phyloP scores from a whole-genome alignment of 352 stramenopile genomes.

The Pythium dissotocum region DNA sequence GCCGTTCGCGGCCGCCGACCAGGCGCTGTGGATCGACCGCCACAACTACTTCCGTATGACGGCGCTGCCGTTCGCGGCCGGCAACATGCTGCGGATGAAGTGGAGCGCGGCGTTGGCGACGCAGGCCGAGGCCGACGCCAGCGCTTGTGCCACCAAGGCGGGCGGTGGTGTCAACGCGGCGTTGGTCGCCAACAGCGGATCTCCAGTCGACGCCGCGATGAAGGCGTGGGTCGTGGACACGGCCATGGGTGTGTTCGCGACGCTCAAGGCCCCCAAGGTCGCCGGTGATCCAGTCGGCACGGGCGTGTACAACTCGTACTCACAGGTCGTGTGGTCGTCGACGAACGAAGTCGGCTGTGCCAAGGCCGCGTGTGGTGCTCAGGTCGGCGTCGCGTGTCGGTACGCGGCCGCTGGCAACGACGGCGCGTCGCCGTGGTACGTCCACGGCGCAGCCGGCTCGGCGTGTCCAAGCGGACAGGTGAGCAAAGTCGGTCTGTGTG shows the following conservation, averaged over 20 bases:
- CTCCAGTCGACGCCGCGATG: slow-evolving; percentile 55
- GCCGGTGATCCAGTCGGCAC: slow-evolving; percentile 48
- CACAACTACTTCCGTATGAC: slow-evolving; percentile 82
- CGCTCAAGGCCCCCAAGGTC: slow-evolving; percentile 42
- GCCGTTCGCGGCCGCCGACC: slow-evolving; percentile 29
- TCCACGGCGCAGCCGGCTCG: slow-evolving; percentile 46
- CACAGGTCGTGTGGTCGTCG: slow-evolving; percentile 66
- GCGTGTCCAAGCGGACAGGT: slow-evolving; percentile 53
- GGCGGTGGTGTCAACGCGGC: slow-evolving; percentile 51
- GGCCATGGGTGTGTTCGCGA: slow-evolving; percentile 47
- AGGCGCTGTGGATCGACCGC: slow-evolving; percentile 71
- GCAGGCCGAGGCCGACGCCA: slow-evolving; percentile 39
- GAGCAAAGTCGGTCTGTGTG: slow-evolving; percentile 46
- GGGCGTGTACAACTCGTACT: slow-evolving; percentile 74
- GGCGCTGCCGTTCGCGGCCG: slow-evolving; percentile 59
- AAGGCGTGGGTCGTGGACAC: slow-evolving; percentile 61
- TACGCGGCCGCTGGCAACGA: slow-evolving; percentile 62
- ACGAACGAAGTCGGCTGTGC: slow-evolving; percentile 69
- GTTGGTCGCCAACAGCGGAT: slow-evolving; percentile 26
- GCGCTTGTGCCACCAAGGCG: slow-evolving; percentile 37
- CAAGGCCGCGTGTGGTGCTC: slow-evolving; percentile 41
- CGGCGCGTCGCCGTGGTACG: slow-evolving; percentile 56
- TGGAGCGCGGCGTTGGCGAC: slow-evolving; percentile 54
- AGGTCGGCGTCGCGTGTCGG: slow-evolving; percentile 56
- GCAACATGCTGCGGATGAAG: slow-evolving; percentile 67